Conservation (phyloP, 495 filamentous ascomycete species). For the Chaetomidium leptoderma region DNA sequence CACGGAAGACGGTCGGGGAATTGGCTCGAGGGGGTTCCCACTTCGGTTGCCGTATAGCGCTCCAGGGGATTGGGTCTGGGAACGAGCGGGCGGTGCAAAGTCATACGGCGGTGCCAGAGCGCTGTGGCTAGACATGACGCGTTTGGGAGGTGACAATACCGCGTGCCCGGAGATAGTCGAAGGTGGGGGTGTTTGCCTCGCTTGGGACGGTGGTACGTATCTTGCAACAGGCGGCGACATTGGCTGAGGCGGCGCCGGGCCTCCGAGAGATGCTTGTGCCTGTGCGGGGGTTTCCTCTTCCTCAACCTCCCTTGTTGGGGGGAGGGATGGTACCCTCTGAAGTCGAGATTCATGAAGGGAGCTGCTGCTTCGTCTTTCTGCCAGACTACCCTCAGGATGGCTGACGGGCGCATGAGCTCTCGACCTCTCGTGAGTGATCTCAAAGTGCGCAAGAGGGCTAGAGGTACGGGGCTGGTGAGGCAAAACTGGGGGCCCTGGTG, state of each 20-base stretch:
- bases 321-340: constrained; percentile 45
- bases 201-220: constrained; percentile 30
- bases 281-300: constrained; percentile 39
- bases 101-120: constrained; percentile 35
- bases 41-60: constrained; percentile 48
- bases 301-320: constrained; percentile 52
- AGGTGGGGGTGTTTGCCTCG: constrained; percentile 45
- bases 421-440: constrained; percentile 43
- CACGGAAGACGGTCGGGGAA: constrained; percentile 66
- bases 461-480: constrained; percentile 80
- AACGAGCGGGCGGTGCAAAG: constrained; percentile 60
- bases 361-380: constrained; percentile 44
- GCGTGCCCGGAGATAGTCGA: constrained; percentile 32
- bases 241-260: constrained; percentile 13
- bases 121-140: constrained; percentile 45
- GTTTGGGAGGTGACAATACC: constrained; percentile 52
- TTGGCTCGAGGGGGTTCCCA: constrained; percentile 48
- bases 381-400: constrained; percentile 33
- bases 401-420: constrained; percentile 27
- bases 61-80: constrained; percentile 83
- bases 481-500: constrained; percentile 46
- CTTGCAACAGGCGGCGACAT: constrained; percentile 31
- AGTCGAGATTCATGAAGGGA: constrained; percentile 45
- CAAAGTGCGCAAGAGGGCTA: constrained; percentile 72
- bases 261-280: constrained; percentile 25